Base-by-base conservation (phyloP, 768 basidiomycete genomes). In the Suillus subalutaceus region DNA sequence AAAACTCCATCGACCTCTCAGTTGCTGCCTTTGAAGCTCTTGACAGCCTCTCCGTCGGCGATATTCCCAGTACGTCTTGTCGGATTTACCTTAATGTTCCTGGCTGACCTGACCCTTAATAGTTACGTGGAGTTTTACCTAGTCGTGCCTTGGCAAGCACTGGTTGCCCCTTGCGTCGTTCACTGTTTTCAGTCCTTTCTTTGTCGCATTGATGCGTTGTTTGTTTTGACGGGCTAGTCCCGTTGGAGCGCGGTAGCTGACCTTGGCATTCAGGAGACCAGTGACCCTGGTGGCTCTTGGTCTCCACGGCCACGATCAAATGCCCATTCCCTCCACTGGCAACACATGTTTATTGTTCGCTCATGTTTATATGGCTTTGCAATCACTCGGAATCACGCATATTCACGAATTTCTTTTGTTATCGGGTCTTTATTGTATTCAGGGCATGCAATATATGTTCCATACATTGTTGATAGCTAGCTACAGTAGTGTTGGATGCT, bases 1-100 rank as follows among this genome's bases (percentile, higher is more conserved):
- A 43, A 37, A 84, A 90, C 76, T 91, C 89, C 18, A 88, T 97
- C 73, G 91, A 93, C 72, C 81, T 93, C 52, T 92, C 91, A n/a
- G 63, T 70, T 60, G 87, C 72, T 63, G 90, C 92, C 55, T 96
- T 96, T 85, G 38, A 77, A 32, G 70, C 74, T 18, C 84, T 96
- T 65, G 86, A 85, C 56, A 63, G 75, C 57, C 72, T 81, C 52
- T 72, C 71, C 7, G 73, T 82, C 30, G 94, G 94, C 68, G 69
- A 79, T 65, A 81, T 93, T 66, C 71, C 79, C 59, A 91, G 90
- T 88, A 75, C 66, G 85, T 85, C 38, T 48, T 61, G 23, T 46
- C 13, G 50, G 7, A 20, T 15, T 48, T 63, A 26, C 63, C n/a
- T 56, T 20, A 38, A 40, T 56, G 16, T 23, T 53, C 32, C 44